These are phyloP conservation scores for Dentipellis fragilis DNA, from an alignment of 768 basidiomycete species.

Conservation along the genomic window DNA sequence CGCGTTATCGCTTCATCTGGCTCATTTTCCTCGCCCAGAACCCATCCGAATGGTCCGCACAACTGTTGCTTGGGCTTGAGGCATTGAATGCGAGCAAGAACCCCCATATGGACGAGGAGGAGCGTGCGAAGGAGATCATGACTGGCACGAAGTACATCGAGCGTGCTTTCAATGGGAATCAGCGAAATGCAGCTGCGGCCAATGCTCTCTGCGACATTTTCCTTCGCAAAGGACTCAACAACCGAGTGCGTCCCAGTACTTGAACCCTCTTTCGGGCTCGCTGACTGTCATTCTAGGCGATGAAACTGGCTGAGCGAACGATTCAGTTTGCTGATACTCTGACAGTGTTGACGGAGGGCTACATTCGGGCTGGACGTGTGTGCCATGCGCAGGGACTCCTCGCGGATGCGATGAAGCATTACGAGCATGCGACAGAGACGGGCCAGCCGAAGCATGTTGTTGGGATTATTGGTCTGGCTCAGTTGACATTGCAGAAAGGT, in stretches of 20 bases:
- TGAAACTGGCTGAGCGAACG: slow-evolving; percentile 90
- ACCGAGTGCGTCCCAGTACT: slow-evolving; percentile 33
- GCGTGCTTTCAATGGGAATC: slow-evolving; percentile 71
- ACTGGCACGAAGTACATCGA: slow-evolving; percentile 63
- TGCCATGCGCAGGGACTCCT: slow-evolving; percentile 61
- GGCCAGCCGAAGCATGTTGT: slow-evolving; percentile 66
- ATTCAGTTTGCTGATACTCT: slow-evolving; percentile 91
- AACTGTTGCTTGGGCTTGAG: slow-evolving; percentile 77
- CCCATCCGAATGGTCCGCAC: slow-evolving; percentile 67
- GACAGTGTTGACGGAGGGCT: slow-evolving; percentile 76
- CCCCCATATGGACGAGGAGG: slow-evolving; percentile 48
- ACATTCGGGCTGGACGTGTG: slow-evolving; percentile 73
- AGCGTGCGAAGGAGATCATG: slow-evolving; percentile 51
- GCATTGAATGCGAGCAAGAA: slow-evolving; percentile 80
- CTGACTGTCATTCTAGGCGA: slow-evolving; percentile 37
- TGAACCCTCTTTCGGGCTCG: neutral
- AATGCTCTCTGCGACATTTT: slow-evolving; percentile 78
- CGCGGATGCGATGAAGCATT: slow-evolving; percentile 62
- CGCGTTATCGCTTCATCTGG: neutral
- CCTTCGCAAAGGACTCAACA: slow-evolving; percentile 55
- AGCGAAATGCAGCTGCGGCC: slow-evolving; percentile 71
- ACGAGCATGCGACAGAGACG: slow-evolving; percentile 48
- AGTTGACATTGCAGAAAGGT: slow-evolving; percentile 82
- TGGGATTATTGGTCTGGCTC: slow-evolving; percentile 78
- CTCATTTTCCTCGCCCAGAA: slow-evolving; percentile 35